These are phyloP conservation scores for Borealophlyctis nickersoniae DNA, from an alignment of 192 early-diverging fungal genomes.

Conservation along the genomic window DNA sequence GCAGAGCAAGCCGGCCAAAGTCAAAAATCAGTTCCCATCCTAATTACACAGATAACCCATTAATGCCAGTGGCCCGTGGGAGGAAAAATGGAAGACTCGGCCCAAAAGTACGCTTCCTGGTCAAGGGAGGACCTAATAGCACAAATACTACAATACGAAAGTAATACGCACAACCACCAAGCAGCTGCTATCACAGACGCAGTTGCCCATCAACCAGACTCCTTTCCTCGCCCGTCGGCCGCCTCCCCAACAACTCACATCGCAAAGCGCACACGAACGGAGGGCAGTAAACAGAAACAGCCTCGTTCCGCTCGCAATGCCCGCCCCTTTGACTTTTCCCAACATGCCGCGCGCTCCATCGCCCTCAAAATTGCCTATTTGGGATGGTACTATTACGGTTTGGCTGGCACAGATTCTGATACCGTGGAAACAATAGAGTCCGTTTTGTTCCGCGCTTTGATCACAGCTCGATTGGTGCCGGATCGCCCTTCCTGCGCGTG, in stretches of 20 bases:
- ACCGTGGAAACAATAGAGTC: constrained; percentile 64
- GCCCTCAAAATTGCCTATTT: constrained; percentile 89
- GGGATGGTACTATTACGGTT: constrained; percentile 86
- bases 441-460: constrained; percentile 78
- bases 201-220: background rate
- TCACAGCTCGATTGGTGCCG: constrained; percentile 72
- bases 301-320: too few relatives aligned
- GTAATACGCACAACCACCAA: constrained; percentile 40
- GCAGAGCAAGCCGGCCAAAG: too few relatives aligned
- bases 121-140: constrained; percentile 55
- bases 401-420: constrained; percentile 67
- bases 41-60: too few relatives aligned
- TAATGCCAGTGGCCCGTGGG: too few relatives aligned
- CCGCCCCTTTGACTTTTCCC: constrained; percentile 69
- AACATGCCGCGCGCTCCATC: constrained; percentile 72
- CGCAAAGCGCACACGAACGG: constrained; percentile 6
- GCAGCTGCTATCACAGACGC: background rate
- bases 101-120: constrained; percentile 46
- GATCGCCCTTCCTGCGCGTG: constrained; percentile 67
- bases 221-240: too few relatives aligned
- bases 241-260: constrained; percentile 5
- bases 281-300: constrained; percentile 33
- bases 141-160: constrained; percentile 34
- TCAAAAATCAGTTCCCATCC: too few relatives aligned
- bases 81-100: constrained; percentile 17